Evolutionary conservation across 179 eudicot genomes (phyloP).

Genomic region (Silene noctiflora): DNA sequence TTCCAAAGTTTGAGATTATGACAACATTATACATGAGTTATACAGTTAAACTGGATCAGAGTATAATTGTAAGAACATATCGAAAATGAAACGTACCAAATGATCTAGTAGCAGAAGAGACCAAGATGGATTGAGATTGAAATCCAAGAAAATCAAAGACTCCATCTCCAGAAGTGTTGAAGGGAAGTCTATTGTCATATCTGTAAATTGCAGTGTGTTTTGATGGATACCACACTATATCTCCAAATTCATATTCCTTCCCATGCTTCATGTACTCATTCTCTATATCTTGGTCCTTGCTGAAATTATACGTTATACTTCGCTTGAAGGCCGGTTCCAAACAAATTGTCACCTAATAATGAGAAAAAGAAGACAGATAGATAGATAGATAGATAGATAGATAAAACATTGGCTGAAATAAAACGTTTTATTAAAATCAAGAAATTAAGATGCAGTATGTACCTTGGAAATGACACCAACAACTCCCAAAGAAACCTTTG

Average conservation of each 20-base stretch:
- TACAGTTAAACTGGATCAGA: too few relatives aligned
- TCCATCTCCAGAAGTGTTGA: constrained; percentile 53
- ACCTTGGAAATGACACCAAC: constrained; percentile 85
- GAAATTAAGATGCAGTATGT: too few relatives aligned
- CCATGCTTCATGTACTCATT: constrained; percentile 44
- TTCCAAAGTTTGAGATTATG: background rate
- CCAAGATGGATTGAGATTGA: constrained; percentile 47
- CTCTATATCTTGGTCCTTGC: constrained; percentile 50
- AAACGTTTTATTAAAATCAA: too few relatives aligned
- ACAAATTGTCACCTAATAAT: constrained; percentile 61
- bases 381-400: too few relatives aligned
- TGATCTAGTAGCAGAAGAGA: constrained; percentile 48
- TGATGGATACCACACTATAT: constrained; percentile 84
- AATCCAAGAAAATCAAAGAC: constrained; percentile 74
- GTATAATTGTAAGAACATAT: background rate
- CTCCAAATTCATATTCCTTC: constrained; percentile 64
- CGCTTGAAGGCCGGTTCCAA: constrained; percentile 66
- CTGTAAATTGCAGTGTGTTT: constrained; percentile 49
- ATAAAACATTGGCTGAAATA: too few relatives aligned
- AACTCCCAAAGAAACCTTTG: constrained; percentile 65
- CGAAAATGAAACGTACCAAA: constrained; percentile 35
- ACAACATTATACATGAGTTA: background rate
- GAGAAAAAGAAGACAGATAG: too few relatives aligned
- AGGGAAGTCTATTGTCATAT: constrained; percentile 34
- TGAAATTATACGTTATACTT: constrained; percentile 60